These are phyloP conservation scores for Chrysanthemum makinoi DNA, from an alignment of 129 eudicot species.

Conservation along the genomic window DNA sequence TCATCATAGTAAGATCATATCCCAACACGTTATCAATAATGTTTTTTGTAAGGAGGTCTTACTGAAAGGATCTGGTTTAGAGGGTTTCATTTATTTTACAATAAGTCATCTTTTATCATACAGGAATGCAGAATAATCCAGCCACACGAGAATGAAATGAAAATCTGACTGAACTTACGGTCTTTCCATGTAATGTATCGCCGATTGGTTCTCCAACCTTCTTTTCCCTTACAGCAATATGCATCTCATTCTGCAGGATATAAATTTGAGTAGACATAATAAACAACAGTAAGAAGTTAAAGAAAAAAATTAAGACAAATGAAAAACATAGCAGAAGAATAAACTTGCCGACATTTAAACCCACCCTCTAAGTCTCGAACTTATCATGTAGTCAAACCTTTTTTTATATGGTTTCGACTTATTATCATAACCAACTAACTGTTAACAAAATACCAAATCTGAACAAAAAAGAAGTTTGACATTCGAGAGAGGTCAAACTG, in stretches of 20 bases:
- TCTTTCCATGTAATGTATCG: slow-evolving; percentile 72
- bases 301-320: neutral
- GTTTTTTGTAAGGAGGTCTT: slow-evolving; percentile 1
- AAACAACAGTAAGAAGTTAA: neutral
- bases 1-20: too few relatives aligned
- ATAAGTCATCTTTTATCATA: neutral
- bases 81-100: neutral
- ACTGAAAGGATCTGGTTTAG: neutral
- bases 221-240: slow-evolving; percentile 56
- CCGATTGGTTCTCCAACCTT: slow-evolving; percentile 80
- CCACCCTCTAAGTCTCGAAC: neutral
- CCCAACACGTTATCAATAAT: neutral
- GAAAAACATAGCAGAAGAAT: neutral
- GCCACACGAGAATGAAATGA: neutral
- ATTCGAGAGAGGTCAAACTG: too few relatives aligned
- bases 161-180: slow-evolving; percentile 14
- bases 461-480: too few relatives aligned
- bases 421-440: too few relatives aligned
- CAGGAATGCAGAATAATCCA: neutral
- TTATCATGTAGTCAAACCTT: neutral
- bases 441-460: too few relatives aligned
- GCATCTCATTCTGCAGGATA: slow-evolving; percentile 65
- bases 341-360: neutral
- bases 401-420: too few relatives aligned
- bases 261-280: neutral